Evolutionary conservation across 164 flowering plant genomes (phyloP).

Genomic region (Echeveria elegans): DNA sequence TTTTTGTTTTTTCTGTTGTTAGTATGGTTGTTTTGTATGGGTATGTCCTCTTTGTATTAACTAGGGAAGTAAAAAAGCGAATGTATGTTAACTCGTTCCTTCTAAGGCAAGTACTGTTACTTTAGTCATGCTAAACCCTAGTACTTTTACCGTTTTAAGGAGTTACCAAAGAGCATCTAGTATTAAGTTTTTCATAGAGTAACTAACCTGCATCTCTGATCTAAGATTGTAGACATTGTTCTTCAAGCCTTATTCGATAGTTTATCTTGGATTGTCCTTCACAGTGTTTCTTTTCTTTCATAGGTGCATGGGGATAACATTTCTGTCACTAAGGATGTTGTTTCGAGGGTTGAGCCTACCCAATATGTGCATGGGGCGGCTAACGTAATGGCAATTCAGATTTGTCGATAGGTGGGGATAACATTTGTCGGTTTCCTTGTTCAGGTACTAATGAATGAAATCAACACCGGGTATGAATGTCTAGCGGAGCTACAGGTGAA

Average conservation of each 20-base stretch:
- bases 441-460: conserved; percentile 93
- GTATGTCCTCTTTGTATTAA: too few relatives aligned
- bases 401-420: too few relatives aligned
- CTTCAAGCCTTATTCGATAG: not conserved
- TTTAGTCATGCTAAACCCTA: too few relatives aligned
- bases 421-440: conserved; percentile 9
- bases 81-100: too few relatives aligned
- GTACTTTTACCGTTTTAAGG: too few relatives aligned
- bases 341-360: conserved; percentile 88
- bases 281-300: conserved; percentile 9
- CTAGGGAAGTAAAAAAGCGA: too few relatives aligned
- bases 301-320: conserved; percentile 96
- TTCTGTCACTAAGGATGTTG: conserved; percentile 97
- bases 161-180: too few relatives aligned
- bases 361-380: conserved; percentile 92
- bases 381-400: conserved; percentile 88
- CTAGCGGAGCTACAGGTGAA: conserved; percentile 82
- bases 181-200: not conserved
- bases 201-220: not conserved
- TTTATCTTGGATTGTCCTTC: not conserved
- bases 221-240: not conserved
- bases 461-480: conserved; percentile 87
- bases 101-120: too few relatives aligned
- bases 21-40: not conserved
- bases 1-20: not conserved